Percentiles rank a stretch among this genome's conserved stretches.
Evolutionary conservation across 306 rosid genomes (phyloP).

Genomic region (Gillenia trifoliata): DNA sequence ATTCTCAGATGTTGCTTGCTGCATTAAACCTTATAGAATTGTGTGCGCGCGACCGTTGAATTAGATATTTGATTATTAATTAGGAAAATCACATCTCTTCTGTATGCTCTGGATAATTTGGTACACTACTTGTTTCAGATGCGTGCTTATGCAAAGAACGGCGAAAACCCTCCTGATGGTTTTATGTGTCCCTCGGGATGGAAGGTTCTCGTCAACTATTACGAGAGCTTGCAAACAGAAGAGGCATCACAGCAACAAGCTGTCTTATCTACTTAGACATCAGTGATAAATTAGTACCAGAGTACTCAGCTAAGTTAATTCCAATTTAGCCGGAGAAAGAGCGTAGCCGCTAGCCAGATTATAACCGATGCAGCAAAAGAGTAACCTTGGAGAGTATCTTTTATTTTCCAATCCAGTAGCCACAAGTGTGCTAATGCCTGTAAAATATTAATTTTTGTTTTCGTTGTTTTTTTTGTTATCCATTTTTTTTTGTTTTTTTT

Average conservation of each 20-base stretch:
- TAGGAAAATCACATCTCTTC: background rate
- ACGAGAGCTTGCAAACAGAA: constrained; percentile 74
- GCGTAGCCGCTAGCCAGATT: background rate
- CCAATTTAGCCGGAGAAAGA: background rate
- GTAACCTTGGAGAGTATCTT: background rate
- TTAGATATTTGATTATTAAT: background rate
- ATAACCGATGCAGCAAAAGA: background rate
- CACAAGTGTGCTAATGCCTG: background rate
- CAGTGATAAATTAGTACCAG: background rate
- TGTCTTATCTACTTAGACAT: constrained; percentile 50
- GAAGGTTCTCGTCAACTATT: constrained; percentile 81
- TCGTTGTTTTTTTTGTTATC: background rate
- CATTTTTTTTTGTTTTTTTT: background rate
- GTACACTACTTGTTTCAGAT: constrained; percentile 40
- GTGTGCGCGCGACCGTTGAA: background rate
- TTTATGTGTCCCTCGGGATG: constrained; percentile 97
- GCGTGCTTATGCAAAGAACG: constrained; percentile 79
- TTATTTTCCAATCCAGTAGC: background rate
- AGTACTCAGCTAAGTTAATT: background rate
- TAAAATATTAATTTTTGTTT: background rate
- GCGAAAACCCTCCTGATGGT: constrained; percentile 92
- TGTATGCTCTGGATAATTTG: background rate
- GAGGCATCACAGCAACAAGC: constrained; percentile 55
- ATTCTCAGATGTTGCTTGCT: background rate
- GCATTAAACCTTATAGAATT: background rate